Conservation (phyloP, 257 asterid genomes). For the Solanum pimpinellifolium region DNA sequence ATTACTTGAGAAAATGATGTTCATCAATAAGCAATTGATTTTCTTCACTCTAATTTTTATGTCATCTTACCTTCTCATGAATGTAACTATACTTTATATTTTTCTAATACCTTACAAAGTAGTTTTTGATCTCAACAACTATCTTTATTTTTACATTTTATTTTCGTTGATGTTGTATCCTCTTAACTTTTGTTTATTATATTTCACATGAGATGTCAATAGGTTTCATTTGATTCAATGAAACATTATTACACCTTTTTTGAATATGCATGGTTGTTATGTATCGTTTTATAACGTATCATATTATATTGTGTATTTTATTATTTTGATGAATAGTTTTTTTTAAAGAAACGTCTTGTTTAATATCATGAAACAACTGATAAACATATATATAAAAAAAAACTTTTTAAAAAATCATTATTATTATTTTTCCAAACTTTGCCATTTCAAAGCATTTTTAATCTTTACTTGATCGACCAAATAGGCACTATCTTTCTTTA, state of each 20-base stretch:
- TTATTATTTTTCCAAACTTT: no score
- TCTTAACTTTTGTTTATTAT: no score
- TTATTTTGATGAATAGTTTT: background rate
- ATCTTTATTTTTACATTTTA: background rate
- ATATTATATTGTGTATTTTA: rapidly evolving
- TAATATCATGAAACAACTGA: background rate
- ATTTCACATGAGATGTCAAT: background rate
- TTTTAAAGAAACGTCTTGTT: background rate
- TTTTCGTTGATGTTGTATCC: background rate
- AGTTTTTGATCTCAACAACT: no score
- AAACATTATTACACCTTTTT: no score
- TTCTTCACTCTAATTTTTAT: background rate
- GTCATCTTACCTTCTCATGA: background rate
- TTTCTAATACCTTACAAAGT: background rate
- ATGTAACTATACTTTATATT: background rate
- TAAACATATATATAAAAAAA: no score
- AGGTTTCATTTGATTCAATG: background rate
- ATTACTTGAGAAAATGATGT: background rate
- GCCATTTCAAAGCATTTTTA: no score
- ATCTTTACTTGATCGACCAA: no score
- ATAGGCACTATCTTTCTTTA: no score
- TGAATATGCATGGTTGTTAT: background rate
- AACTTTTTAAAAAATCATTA: no score
- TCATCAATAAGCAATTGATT: background rate
- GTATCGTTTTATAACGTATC: background rate